phyloP scores from a whole-genome alignment of 106 monocot species.

The Posidonia australis region DNA sequence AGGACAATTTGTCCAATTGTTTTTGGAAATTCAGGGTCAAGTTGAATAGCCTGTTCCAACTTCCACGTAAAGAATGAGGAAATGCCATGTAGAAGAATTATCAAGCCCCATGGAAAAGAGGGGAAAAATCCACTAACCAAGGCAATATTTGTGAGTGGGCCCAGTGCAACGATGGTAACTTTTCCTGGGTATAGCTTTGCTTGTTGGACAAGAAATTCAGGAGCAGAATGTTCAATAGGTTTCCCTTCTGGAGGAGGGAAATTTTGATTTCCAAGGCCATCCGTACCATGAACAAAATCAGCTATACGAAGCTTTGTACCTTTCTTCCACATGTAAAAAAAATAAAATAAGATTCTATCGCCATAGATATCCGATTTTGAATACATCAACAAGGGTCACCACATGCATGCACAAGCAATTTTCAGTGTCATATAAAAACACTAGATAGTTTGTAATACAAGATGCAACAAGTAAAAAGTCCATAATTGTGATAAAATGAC shows the following conservation, averaged over 20 bases:
- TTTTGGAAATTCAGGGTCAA: constrained; percentile 67
- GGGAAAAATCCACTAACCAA: constrained; percentile 38
- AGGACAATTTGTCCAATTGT: constrained; percentile 87
- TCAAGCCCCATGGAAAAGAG: not conserved
- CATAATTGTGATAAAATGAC: no score
- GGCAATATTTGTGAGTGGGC: constrained; percentile 90
- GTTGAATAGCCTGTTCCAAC: constrained; percentile 68
- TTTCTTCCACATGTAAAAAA: constrained; percentile 46
- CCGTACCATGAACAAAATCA: constrained; percentile 81
- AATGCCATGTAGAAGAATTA: not conserved
- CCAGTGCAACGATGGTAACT: constrained; percentile 82
- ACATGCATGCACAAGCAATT: no score
- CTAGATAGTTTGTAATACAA: no score
- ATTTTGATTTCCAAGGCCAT: constrained; percentile 95
- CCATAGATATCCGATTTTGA: not conserved
- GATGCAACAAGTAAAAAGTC: no score
- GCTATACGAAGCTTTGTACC: constrained; percentile 74
- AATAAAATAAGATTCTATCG: not conserved
- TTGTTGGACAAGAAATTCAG: constrained; percentile 67
- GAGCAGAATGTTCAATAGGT: constrained; percentile 62
- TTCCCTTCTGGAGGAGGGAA: constrained; percentile 70
- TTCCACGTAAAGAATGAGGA: constrained; percentile 7
- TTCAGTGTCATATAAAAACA: no score
- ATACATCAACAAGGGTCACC: not conserved
- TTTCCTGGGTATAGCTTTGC: constrained; percentile 64